Evolutionary conservation across 768 basidiomycete species (phyloP), one percentile per base, ranked within the genome.

Genomic region (Suillus bovinus): DNA sequence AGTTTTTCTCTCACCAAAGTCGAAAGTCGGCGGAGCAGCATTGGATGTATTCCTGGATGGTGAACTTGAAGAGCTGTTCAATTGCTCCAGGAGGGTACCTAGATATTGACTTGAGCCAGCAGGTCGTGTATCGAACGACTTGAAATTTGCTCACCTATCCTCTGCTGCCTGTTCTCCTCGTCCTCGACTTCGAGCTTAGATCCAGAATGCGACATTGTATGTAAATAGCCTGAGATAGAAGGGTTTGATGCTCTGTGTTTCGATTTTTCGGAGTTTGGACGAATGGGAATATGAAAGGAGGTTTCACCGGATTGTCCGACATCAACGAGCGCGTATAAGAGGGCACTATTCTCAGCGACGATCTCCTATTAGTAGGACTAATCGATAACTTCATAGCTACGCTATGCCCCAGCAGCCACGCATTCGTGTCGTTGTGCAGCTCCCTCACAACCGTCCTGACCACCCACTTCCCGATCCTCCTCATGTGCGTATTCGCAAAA

Each of bases 391-490:
- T 33, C 46, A 11, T 46, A 53, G 47, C 29, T 27, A 8, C 20
- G 29, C 39, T 59, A 76, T 73, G 75, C 60, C 69, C 6, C 57
- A 66, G 5, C 62, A 66, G 49, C 74, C 77, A 7, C 73, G 74
- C 55, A 78, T 90, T 24, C 87, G 93, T 54, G 87, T 94, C 27
- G 86, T 94, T 34, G 87, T 94, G 44, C 83, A 90, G 59, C 77
- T 94, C 16, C 93, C 93, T 3, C 89, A 84, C 72, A 86, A 91
- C 71, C 83, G 91, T 53, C 90, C 91, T 13, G 89, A 91, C 57
- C 81, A 88, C 54, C 81, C 89, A 13, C 74, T 80, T 10, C 74
- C 77, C n/a, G 85, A 92, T 65, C 90, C 90, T 58, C 86, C 87
- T 49, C 80, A 79, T 72, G 91, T 92, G 72, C 71, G 86, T 81